Conservation (phyloP, 2,329 filamentous ascomycete species). For the Diaporthe batatas region DNA sequence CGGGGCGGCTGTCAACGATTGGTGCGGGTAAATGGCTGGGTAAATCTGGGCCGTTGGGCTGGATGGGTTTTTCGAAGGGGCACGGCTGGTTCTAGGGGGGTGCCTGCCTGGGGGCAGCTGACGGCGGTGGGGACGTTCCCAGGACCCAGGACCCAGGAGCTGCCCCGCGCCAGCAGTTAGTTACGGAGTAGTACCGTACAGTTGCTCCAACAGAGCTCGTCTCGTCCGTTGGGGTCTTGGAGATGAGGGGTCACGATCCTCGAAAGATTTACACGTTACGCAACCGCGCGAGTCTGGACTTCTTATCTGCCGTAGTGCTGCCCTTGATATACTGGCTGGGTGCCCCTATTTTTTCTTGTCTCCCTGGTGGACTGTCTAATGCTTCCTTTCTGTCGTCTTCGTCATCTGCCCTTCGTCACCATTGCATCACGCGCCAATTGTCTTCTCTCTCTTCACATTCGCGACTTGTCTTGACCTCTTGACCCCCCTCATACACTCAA, state of each 20-base stretch:
- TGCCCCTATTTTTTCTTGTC: neutral
- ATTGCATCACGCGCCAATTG: slow-evolving; percentile 32
- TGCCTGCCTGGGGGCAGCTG: neutral
- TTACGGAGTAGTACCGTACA: neutral
- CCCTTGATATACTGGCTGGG: neutral
- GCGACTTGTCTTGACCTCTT: neutral
- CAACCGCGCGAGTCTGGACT: slow-evolving; percentile 18
- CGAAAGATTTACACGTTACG: slow-evolving; percentile 13
- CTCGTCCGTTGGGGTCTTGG: neutral
- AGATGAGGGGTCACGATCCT: slow-evolving; percentile 29
- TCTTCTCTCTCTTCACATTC: neutral
- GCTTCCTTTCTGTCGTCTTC: neutral
- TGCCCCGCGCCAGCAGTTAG: slow-evolving; percentile 20
- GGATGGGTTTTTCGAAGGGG: neutral
- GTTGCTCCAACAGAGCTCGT: slow-evolving; percentile 7
- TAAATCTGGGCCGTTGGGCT: slow-evolving; percentile 10
- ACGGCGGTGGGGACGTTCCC: neutral
- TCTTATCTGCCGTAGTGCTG: neutral
- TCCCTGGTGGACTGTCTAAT: neutral
- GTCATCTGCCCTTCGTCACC: neutral
- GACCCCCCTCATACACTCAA: slow-evolving; percentile 21
- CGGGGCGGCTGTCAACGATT: slow-evolving; percentile 11
- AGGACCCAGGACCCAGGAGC: too few species aligned
- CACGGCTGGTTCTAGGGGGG: slow-evolving; percentile 9
- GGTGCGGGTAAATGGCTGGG: slow-evolving; percentile 23